A percentile compares a stretch with the other conserved stretches of the same genome.
Evolutionary conservation across 768 basidiomycete genomes (phyloP).

Genomic region (Leccinum broughii): DNA sequence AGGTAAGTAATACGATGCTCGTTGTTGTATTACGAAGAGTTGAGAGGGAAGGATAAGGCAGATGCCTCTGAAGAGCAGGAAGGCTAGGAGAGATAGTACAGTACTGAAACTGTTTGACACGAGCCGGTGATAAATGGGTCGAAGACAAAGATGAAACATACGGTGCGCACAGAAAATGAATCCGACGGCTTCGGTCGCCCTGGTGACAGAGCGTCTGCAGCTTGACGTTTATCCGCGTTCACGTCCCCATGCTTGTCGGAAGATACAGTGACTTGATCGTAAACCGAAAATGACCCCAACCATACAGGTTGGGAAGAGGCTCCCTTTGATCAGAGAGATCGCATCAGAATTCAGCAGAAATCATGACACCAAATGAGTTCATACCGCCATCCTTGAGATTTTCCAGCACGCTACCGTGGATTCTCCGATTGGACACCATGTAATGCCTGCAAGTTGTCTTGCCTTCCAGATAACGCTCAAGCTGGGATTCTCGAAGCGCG

Average conservation of each 20-base stretch:
- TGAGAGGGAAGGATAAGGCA: slow-evolving; percentile 61
- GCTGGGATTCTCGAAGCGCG: slow-evolving; percentile 7
- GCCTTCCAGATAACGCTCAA: background rate
- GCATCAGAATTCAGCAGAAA: too few relatives aligned
- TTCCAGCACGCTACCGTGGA: background rate
- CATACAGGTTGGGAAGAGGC: too few relatives aligned
- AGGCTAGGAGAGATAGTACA: slow-evolving; percentile 37
- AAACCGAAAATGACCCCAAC: too few relatives aligned
- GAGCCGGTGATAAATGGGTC: background rate
- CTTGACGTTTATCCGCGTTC: too few relatives aligned
- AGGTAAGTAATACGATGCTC: slow-evolving; percentile 59
- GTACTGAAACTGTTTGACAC: slow-evolving; percentile 35
- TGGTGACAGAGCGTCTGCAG: too few relatives aligned
- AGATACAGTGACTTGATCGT: too few relatives aligned
- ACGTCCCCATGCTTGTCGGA: too few relatives aligned
- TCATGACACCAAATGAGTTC: too few relatives aligned
- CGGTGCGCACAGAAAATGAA: slow-evolving; percentile 51
- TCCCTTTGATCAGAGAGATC: too few relatives aligned
- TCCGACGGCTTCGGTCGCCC: background rate
- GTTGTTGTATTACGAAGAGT: slow-evolving; percentile 48
- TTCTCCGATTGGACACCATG: background rate
- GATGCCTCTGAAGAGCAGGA: slow-evolving; percentile 51
- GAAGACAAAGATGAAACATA: background rate
- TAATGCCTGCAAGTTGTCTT: background rate
- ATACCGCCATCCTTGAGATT: too few relatives aligned